Conservation (phyloP, 768 basidiomycete genomes). For the Collybiopsis luxurians region DNA sequence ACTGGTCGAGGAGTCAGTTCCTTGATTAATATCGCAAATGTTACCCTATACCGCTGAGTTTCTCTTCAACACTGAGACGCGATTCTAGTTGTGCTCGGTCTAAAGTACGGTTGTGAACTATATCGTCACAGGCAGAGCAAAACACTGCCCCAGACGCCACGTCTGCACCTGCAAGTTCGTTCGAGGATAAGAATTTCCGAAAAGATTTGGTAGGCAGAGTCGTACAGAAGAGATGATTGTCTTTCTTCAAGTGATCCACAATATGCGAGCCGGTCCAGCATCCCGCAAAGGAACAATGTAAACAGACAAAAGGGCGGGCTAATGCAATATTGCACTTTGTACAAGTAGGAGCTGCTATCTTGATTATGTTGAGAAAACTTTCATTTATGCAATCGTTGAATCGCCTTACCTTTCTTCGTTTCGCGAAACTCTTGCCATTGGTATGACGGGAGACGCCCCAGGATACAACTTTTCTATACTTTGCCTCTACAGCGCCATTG, state of each 20-base stretch:
- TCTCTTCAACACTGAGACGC: slow-evolving; percentile 57
- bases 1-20: slow-evolving; percentile 19
- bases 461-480: slow-evolving; percentile 50
- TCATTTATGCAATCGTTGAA: neutral
- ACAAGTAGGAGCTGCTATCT: slow-evolving; percentile 64
- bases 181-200: neutral
- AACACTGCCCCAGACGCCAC: slow-evolving; percentile 70
- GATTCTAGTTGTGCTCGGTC: slow-evolving; percentile 44
- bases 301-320: slow-evolving; percentile 66
- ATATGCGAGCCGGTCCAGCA: slow-evolving; percentile 69
- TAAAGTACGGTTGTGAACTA: slow-evolving; percentile 59
- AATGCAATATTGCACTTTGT: slow-evolving; percentile 54
- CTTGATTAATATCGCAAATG: slow-evolving; percentile 46
- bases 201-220: slow-evolving; percentile 13
- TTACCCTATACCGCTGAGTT: slow-evolving; percentile 56
- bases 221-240: slow-evolving; percentile 67
- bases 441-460: slow-evolving; percentile 54
- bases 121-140: slow-evolving; percentile 73
- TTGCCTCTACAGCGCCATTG: slow-evolving; percentile 38
- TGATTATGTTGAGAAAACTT: neutral
- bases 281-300: slow-evolving; percentile 67
- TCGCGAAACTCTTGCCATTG: slow-evolving; percentile 45
- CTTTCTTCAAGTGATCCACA: slow-evolving; percentile 50
- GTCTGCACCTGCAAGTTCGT: slow-evolving; percentile 63
- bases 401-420: slow-evolving; percentile 61